Evolutionary conservation across 495 filamentous ascomycete genomes (phyloP), one percentile per base, ranked within the genome.

Genomic region (Daldinia decipiens): DNA sequence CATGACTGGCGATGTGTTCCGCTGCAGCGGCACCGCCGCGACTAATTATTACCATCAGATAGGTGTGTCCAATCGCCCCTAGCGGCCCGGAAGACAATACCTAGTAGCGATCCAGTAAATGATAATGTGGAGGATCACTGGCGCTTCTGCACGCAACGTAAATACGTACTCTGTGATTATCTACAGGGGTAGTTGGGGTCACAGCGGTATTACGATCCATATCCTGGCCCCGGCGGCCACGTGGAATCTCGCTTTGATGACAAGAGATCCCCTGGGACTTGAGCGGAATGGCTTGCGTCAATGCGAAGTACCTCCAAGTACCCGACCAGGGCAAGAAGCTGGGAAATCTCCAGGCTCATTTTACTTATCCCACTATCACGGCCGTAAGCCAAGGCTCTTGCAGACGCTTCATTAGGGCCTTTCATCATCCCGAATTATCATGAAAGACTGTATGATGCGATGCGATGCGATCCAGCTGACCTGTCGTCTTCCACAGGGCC

Each of bases 141-240:
- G 63, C 55, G 62, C 56, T 55, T 55, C 62, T 63, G 69, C 63
- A 72, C 52, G 65, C 57, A 73, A 61, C 62, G 52, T 57, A 29
- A 50, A 59, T 62, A 64, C 59, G 69, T 67, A 67, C 59, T 67
- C 43, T 72, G 62, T 65, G 70, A 69, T 73, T 73, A 52, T 54
- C 65, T 65, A 72, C 70, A 73, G 65, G 70, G 70, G 61, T 73
- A 58, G 59, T 60, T 47, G 59, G 59, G 70, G 47, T 68, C 70
- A 68, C 65, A 61, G 47, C 78, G 80, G 78, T 75, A 81, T 82
- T 80, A 71, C 63, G 72, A 71, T 72, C 71, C 71, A 73, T 74
- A 73, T 77, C 74, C 74, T 77, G 76, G 77, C 63, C 79, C 79
- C 67, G 71, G 77, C 79, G 74, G 79, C 81, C 81, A 83, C 81